phyloP scores from a whole-genome alignment of 352 stramenopile species.

The Saprolegnia parasitica region DNA sequence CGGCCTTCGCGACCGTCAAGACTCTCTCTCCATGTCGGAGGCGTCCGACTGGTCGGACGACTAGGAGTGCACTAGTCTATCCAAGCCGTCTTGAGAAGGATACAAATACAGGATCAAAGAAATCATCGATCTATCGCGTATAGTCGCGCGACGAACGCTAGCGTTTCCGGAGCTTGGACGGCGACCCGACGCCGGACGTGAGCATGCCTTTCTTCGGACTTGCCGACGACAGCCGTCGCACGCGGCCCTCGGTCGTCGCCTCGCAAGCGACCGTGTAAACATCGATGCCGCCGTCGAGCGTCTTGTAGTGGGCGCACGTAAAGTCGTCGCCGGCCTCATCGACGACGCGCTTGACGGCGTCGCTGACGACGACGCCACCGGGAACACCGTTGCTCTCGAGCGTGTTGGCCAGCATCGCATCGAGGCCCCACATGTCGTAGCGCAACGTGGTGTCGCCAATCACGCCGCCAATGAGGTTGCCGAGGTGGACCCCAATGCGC shows the following conservation, averaged over 20 bases:
- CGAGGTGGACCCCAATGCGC: conserved; percentile 85
- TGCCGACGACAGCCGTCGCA: not conserved
- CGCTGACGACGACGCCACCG: conserved; percentile 73
- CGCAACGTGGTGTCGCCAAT: conserved; percentile 80
- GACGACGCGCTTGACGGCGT: conserved; percentile 72
- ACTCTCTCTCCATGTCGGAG: conserved; percentile 79
- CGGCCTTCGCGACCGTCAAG: conserved; percentile 61
- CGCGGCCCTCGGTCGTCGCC: not conserved
- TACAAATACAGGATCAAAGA: no score
- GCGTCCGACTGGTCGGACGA: conserved; percentile 85
- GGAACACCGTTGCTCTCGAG: conserved; percentile 80
- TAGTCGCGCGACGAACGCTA: no score
- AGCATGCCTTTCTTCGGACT: not conserved
- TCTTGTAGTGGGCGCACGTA: conserved; percentile 4
- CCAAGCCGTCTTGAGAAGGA: not conserved
- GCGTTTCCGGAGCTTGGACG: conserved; percentile 12
- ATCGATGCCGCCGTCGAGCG: conserved; percentile 7
- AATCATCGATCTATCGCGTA: no score
- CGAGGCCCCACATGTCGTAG: conserved; percentile 85
- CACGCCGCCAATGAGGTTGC: conserved; percentile 82
- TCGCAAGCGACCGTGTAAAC: conserved; percentile 12
- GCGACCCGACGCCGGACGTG: conserved; percentile 17
- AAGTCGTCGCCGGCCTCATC: conserved; percentile 34
- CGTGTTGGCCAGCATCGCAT: conserved; percentile 77
- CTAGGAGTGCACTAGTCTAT: conserved; percentile 20